Conservation (phyloP, 441 rosid genomes). For the Syzygium syzygioides region DNA sequence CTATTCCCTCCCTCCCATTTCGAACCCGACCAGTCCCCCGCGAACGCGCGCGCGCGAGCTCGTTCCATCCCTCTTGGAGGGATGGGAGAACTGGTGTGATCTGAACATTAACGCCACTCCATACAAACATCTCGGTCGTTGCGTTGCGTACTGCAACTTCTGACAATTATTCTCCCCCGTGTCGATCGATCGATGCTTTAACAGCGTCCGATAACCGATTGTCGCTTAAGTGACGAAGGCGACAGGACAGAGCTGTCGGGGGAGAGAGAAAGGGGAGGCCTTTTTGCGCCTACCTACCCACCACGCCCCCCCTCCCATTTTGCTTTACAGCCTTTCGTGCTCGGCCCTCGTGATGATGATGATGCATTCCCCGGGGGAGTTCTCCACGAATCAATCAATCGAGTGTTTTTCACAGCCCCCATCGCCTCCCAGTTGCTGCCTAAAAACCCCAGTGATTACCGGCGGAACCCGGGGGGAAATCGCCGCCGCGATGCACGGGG, state of each 20-base stretch:
- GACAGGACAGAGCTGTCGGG: neutral
- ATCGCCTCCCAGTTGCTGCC: neutral
- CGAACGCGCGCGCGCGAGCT: neutral
- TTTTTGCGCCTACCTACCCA: neutral
- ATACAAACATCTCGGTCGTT: neutral
- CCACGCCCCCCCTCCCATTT: neutral
- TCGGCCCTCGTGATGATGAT: too few relatives aligned
- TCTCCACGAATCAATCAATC: neutral
- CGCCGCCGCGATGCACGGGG: neutral
- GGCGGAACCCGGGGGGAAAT: neutral
- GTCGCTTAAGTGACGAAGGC: neutral
- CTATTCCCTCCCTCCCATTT: neutral
- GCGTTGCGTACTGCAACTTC: neutral
- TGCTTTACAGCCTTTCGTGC: neutral
- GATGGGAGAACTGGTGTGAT: neutral
- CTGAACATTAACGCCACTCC: fast-evolving
- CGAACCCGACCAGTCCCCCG: neutral
- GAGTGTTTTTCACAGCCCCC: neutral
- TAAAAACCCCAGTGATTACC: neutral
- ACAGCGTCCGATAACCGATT: neutral
- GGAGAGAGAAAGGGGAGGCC: neutral
- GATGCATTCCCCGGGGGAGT: neutral
- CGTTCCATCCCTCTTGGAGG: neutral
- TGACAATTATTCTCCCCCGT: neutral
- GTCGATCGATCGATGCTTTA: neutral